Evolutionary conservation across 2,329 filamentous ascomycete genomes (phyloP), one percentile per base, ranked within the genome.

Genomic region (Claviceps humidiphila): DNA sequence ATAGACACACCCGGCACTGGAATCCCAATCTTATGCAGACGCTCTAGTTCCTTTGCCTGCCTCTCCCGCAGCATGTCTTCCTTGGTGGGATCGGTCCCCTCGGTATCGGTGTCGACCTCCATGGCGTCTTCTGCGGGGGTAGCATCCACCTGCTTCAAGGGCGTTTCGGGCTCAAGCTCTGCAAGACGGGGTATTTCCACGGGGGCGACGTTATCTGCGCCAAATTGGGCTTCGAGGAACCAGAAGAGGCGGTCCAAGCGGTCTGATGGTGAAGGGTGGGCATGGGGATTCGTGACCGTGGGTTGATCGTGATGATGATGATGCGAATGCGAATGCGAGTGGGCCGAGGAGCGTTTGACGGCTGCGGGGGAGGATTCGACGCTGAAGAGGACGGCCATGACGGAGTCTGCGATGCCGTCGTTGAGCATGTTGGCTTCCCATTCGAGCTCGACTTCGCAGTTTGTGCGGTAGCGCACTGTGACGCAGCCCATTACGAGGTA

Each of bases 391-490:
- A 96, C 89, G 1, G 89, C 89, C 76, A 97, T 88, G 51, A 97
- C 86, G 16, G 93, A 89, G 68, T 98, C 93, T n/a, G 93, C 93
- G 62, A 98, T 94, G 55, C 89, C 88, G 63, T 98, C 93, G 66
- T 97, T 98, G 63, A 96, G 84, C 72, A 95, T 87, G 65, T 97
- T 98, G 53, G 90, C 93, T 66, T 97, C 91, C 93, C 93, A 98
- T 68, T 95, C 89, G 2, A 97, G 74, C 65, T 94, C 89, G 5
- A 96, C 80, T 63, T 93, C 84, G 52, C 90, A 87, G 58, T 81
- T 84, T 56, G 74, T 78, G 57, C 78, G 78, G 68, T 93, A 89
- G 20, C 84, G 80, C n/a, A 97, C 82, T 7, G 81, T 81, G 30
- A 96, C 82, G 67, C 87, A 93, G 57, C 89, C 91, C 91, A 98